phyloP scores from a whole-genome alignment of 1,139 yeast genomes.

The Meyerozyma elateridarum region DNA sequence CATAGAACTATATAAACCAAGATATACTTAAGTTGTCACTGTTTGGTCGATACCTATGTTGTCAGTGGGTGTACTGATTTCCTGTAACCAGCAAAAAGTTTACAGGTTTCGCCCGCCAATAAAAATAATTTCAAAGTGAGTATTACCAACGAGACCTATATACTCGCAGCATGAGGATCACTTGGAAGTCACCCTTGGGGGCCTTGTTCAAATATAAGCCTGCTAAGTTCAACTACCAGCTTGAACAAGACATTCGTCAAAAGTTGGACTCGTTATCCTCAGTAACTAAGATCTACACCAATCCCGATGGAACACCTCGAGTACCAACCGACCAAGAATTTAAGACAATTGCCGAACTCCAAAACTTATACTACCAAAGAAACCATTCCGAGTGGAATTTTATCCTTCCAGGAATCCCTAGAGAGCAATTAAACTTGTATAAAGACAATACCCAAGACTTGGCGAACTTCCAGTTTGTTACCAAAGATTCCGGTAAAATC shows the following conservation, averaged over 20 bases:
- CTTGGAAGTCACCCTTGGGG: conserved; percentile 40
- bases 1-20: neutral
- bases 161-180: conserved; percentile 32
- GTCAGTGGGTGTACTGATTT: conserved; percentile 3
- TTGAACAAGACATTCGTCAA: conserved; percentile 41
- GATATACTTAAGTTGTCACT: neutral
- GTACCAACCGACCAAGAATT: conserved; percentile 69
- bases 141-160: conserved; percentile 7
- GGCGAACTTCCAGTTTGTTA: conserved; percentile 54
- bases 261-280: conserved; percentile 46
- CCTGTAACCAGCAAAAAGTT: conserved; percentile 8
- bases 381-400: conserved; percentile 61
- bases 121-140: conserved; percentile 16
- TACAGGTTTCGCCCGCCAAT: conserved; percentile 13
- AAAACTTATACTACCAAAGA: conserved; percentile 55
- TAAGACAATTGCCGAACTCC: conserved; percentile 69
- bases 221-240: conserved; percentile 34
- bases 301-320: conserved; percentile 74
- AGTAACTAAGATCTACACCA: conserved; percentile 59
- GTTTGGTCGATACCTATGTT: neutral
- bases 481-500: conserved; percentile 61
- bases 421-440: conserved; percentile 55
- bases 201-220: conserved; percentile 28
- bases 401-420: conserved; percentile 48
- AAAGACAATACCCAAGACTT: conserved; percentile 63